Evolutionary conservation across 805 yeast species (phyloP).

Genomic region (Scheffersomyces ergatensis): DNA sequence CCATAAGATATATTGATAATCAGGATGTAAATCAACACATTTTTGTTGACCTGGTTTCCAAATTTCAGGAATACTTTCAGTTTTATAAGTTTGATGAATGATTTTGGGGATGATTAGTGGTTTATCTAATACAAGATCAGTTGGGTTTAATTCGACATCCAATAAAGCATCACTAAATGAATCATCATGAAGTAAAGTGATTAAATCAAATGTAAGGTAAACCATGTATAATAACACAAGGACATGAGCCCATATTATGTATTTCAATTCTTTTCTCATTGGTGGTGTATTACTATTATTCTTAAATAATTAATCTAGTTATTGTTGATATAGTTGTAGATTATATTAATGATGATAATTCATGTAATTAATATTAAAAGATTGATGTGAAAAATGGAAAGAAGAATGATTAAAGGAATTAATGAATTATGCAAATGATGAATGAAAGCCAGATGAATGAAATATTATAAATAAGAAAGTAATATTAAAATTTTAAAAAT

Average conservation of each 20-base stretch:
- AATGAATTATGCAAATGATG: background rate
- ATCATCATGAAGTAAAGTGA: slow-evolving; percentile 73
- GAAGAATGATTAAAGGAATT: background rate
- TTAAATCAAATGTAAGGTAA: slow-evolving; percentile 69
- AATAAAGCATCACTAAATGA: slow-evolving; percentile 61
- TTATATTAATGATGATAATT: background rate
- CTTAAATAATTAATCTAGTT: background rate
- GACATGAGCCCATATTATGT: slow-evolving; percentile 58
- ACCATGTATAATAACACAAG: slow-evolving; percentile 50
- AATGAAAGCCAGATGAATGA: background rate
- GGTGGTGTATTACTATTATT: too few species aligned
- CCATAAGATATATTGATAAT: slow-evolving; percentile 86
- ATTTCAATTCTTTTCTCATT: slow-evolving; percentile 67
- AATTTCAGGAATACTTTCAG: slow-evolving; percentile 69
- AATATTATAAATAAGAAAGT: too few species aligned
- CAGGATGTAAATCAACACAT: slow-evolving; percentile 79
- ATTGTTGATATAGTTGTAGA: background rate
- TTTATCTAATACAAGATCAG: slow-evolving; percentile 37
- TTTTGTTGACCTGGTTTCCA: slow-evolving; percentile 79
- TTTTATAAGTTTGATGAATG: slow-evolving; percentile 91
- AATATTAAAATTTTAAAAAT: too few species aligned
- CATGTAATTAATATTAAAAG: background rate
- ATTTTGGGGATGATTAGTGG: slow-evolving; percentile 78
- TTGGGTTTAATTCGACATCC: slow-evolving; percentile 61
- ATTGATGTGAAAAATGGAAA: background rate